Evolutionary conservation across 2,329 filamentous ascomycete species (phyloP), one percentile per base, ranked within the genome.

Genomic region (Torrubiellomyces zombiae): DNA sequence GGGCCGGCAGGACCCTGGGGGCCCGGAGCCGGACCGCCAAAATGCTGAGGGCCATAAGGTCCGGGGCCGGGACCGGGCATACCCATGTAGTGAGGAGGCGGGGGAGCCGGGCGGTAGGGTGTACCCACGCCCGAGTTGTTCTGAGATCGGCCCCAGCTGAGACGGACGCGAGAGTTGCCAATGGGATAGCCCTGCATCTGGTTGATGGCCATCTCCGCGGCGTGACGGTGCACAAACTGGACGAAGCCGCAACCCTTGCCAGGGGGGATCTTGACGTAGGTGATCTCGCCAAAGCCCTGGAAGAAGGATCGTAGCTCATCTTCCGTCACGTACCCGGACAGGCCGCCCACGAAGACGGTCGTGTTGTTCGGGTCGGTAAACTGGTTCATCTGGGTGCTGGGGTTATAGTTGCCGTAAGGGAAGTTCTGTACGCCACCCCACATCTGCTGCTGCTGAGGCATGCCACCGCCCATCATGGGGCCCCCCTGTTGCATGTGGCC

Each of bases 151-250:
- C 89, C 89, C 89, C 89, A 98, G 51, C 82, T 93, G 38, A 98
- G 69, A 44, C 89, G 83, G 31, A 98, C 89, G 38, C 89, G 83
- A 23, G 86, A 95, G 66, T 98, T 98, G 28, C 89, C 89, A 44
- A 98, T 98, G 14, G 89, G 89, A 51, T 98, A 98, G 32, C 89
- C 89, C 58, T 98, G 89, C 89, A 98, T 98, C 59, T 98, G 89
- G 60, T 98, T 98, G 68, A 98, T 98, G 39, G 89, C 89, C 89
- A 98, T 98, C 61, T 98, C 89, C 9, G 89, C 89, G 26, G 89
- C 89, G 46, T 98, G 89, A 38, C 89, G 83, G 60, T 98, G 89
- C 29, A 98, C 89, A 43, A 98, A 98, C 56, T 98, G 89, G 31
- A 98, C 89, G 48, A 98, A 98, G 30, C 89, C 89, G 47, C 89